Base-by-base conservation (phyloP, 2,329 filamentous ascomycete genomes). In the Tolypocladium tropicale region DNA sequence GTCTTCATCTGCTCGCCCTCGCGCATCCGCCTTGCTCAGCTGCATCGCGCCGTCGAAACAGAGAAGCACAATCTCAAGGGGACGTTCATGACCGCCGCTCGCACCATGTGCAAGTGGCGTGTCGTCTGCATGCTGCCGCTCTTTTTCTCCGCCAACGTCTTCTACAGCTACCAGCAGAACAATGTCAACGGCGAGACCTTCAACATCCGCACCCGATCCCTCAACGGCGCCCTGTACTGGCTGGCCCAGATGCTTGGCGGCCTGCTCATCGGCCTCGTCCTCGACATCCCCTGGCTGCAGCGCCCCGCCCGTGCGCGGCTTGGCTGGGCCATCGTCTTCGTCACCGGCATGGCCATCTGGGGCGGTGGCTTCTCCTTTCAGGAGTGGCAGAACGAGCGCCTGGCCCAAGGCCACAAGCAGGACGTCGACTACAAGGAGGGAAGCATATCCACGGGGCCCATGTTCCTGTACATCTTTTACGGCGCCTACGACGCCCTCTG, bases 381-480 rank as follows among this genome's bases (percentile, higher is more conserved):
- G 72, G 76, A 72, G 58, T 78, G 78, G 62, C 81, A 83, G 62
- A 66, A 80, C 60, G 55, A 63, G 54, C 68, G 73, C 58, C 61
- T 71, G n/a, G 72, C 69, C 21, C 52, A 60, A 6, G 72, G 73
- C 4, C 61, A 68, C 23, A 74, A 73, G 58, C 72, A 78, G 55
- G 70, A 76, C 53, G 66, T 79, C 55, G 77, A 80, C 63, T 80
- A 74, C 59, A 76, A 68, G 12, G 63, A 73, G 34, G 77, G 75
- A 39, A 60, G 68, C 43, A 72, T 77, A 43, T 85, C 80, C 53
- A 75, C 77, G 6, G 84, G 83, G 0, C 84, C 84, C 11, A 85
- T 88, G 63, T 81, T 87, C 63, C 72, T 88, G 16, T 88, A 87
- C 73, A 83, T 88, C 66, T 86, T 86, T 70, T 88, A 87, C 65